phyloP scores from a whole-genome alignment of 2,329 filamentous ascomycete species.

The Cytospora piceicola region DNA sequence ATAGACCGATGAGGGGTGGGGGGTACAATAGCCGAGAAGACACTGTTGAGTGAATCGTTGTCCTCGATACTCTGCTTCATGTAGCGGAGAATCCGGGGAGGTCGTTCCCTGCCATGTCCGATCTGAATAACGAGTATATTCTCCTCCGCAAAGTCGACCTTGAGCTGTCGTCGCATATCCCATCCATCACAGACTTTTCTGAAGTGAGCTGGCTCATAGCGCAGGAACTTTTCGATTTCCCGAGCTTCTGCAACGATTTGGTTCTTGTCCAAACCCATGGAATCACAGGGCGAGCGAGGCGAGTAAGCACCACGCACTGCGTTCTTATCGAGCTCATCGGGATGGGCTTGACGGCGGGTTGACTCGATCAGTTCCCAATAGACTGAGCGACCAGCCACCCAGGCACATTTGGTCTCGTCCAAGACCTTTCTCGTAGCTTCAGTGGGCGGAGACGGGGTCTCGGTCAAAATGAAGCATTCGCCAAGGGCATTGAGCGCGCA shows the following conservation, averaged over 20 bases:
- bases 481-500: conserved; percentile 91
- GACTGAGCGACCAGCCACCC: conserved; percentile 77
- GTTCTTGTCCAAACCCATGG: conserved; percentile 70
- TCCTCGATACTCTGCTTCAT: conserved; percentile 40
- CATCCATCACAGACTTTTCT: conserved; percentile 78
- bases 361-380: conserved; percentile 81
- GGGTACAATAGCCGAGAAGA: background rate
- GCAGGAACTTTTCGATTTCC: conserved; percentile 79
- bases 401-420: conserved; percentile 69
- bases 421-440: conserved; percentile 52
- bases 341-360: conserved; percentile 71
- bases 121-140: conserved; percentile 74
- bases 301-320: conserved; percentile 75
- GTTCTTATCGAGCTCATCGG: conserved; percentile 73
- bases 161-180: conserved; percentile 86
- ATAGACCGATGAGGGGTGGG: conserved; percentile 22
- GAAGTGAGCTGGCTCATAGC: conserved; percentile 76
- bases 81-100: conserved; percentile 50
- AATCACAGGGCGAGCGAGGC: conserved; percentile 75
- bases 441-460: conserved; percentile 63
- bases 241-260: conserved; percentile 77
- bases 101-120: conserved; percentile 64
- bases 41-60: conserved; percentile 3
- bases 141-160: conserved; percentile 89
- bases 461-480: conserved; percentile 83